Evolutionary conservation across 805 yeast species (phyloP), one percentile per base, ranked within the genome.

Genomic region (Suhomyces emberorum): DNA sequence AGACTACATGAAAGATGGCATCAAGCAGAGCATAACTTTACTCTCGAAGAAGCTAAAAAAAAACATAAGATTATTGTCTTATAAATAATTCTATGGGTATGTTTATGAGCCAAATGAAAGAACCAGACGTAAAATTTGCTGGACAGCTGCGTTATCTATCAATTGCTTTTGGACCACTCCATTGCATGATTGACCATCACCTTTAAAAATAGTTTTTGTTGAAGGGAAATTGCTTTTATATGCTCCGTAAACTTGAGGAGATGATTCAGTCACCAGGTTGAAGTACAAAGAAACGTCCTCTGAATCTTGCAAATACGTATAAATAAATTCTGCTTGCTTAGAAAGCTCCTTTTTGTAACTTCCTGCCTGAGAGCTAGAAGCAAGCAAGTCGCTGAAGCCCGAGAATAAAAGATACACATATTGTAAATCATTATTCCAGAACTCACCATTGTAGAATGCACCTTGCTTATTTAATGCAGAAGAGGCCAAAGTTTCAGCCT

Each of bases 1-100:
- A 49, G 74, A 26, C 41, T 57, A 10, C 66, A 68, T 25, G 74
- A 69, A 46, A 53, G 74, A 38, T 69, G 74, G 74, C 69, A 67
- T 32, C 47, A 43, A 26, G 40, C 44, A 2, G 44, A 40, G 17
- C 24, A 28, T 4, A 38, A 34, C 24, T 57, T 57, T 29, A 46
- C 49, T n/a, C 41, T 57, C 23, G 57, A 48, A 30, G 59, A 54
- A 33, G 61, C 61, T 4, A 48, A 35, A 29, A 54, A 54, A 35
- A 46, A 43, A 25, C 55, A 53, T 39, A 46, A 49, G 19, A 38
- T 57, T 7, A 51, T 56, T 28, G 47, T 47, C 34, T 30, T 51
- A n/a, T 38, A 38, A 15, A 4, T n/a, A n/a, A n/a, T n/a, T n/a
- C n/a, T n/a, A n/a, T n/a, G n/a, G n/a, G n/a, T n/a, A n/a, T n/a